Evolutionary conservation across 148 eudicot genomes (phyloP), one percentile per base, ranked within the genome.

Genomic region (Hydrangea macrophylla): DNA sequence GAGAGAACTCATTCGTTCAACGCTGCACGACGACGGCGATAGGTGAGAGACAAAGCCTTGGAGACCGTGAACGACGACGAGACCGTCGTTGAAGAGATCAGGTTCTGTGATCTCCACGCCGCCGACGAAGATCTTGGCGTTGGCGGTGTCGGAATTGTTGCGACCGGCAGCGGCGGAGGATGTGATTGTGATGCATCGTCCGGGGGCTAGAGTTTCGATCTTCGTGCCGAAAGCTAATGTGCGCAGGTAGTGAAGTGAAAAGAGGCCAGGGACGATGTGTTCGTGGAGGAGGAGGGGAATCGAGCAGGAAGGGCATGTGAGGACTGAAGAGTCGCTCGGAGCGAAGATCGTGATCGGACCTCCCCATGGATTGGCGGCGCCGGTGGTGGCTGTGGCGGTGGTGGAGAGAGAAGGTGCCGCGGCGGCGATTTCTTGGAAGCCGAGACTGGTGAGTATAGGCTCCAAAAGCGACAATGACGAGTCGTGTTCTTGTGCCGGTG

Each of bases 131-230:
- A 73, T 69, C 69, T 68, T 68, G 7, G 23, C 68, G 56, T 73
- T 40, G 44, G 4, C 18, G 8, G 67, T 45, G 67, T 15, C 20
- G 6, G n/a, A n/a, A n/a, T n/a, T n/a, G n/a, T 37, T 30, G 7
- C 53, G 24, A 1, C 31, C 26, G 17, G 22, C 5, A 25, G 57
- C 30, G 32, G 24, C 9, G 22, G 69, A 30, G 50, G 56, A 37
- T 6, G 81, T 78, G 58, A 78, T 24, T 36, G 81, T 78, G 28
- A 78, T 56, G 77, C 81, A 78, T 26, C 77, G 73, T 3, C 74
- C 54, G 50, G 76, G 73, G n/a, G n/a, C n/a, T n/a, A n/a, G n/a
- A n/a, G n/a, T n/a, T n/a, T n/a, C n/a, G n/a, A n/a, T n/a, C n/a
- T 77, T 77, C 31, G 76, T 77, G 59, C 76, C 80, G 73, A 77